Conservation (phyloP, 352 stramenopile genomes). For the Thalassiosira pacifica region DNA sequence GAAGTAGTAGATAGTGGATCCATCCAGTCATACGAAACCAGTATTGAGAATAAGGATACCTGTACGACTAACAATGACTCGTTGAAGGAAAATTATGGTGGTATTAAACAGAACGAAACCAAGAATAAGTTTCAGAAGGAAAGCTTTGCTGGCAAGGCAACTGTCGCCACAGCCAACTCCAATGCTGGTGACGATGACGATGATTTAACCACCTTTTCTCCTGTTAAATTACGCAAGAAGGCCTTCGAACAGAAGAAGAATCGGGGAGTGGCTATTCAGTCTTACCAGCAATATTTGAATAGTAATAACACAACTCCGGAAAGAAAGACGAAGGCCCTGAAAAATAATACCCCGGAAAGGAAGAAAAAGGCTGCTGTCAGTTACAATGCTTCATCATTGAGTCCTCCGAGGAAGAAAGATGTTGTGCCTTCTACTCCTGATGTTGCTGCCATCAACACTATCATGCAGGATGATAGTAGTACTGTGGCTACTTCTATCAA, state of each 20-base stretch:
- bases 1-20: background rate
- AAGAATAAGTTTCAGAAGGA: slow-evolving; percentile 46
- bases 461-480: slow-evolving; percentile 14
- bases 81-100: slow-evolving; percentile 53
- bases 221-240: slow-evolving; percentile 48
- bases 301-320: slow-evolving; percentile 1
- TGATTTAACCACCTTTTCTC: slow-evolving; percentile 19
- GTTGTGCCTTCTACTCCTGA: background rate
- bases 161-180: background rate
- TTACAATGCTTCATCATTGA: background rate
- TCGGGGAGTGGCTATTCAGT: background rate
- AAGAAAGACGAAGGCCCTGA: background rate
- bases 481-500: slow-evolving; percentile 39
- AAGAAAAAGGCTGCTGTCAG: slow-evolving; percentile 7
- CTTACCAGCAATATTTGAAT: slow-evolving; percentile 9
- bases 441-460: background rate
- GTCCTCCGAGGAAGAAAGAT: slow-evolving; percentile 1
- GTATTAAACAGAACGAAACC: background rate
- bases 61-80: slow-evolving; percentile 11
- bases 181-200: slow-evolving; percentile 9
- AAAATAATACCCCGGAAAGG: background rate
- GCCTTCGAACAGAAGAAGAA: slow-evolving; percentile 43
- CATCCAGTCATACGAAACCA: slow-evolving; percentile 36
- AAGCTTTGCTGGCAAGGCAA: slow-evolving; percentile 20
- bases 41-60: slow-evolving; percentile 47